Percentiles rank a stretch among this genome's conserved stretches.
phyloP scores from a whole-genome alignment of 1,284 basidiomycete genomes.

The Inonotus hispidus region DNA sequence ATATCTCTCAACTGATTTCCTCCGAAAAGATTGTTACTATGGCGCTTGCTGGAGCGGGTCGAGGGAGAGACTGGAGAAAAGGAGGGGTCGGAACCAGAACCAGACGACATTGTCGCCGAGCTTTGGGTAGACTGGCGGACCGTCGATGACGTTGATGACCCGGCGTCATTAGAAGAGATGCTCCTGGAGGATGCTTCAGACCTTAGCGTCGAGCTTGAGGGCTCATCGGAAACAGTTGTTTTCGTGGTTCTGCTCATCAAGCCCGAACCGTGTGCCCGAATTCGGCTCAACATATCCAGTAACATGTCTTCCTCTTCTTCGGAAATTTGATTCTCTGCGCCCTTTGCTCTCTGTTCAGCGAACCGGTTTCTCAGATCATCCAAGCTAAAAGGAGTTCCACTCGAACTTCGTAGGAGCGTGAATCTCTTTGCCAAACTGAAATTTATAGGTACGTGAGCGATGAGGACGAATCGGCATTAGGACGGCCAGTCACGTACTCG shows the following conservation, averaged over 20 bases:
- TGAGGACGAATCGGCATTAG: slow-evolving; percentile 14
- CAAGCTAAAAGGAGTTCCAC: slow-evolving; percentile 57
- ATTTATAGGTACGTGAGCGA: slow-evolving; percentile 22
- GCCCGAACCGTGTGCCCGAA: slow-evolving; percentile 39
- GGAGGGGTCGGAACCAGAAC: slow-evolving; percentile 6
- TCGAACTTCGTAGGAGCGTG: slow-evolving; percentile 62
- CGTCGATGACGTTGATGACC: slow-evolving; percentile 11
- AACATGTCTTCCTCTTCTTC: slow-evolving; percentile 82
- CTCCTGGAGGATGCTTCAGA: slow-evolving; percentile 9
- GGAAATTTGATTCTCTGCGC: slow-evolving; percentile 58
- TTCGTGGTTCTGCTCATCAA: background rate
- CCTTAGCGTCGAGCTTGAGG: background rate
- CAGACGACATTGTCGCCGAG: slow-evolving; percentile 13
- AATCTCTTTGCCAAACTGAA: slow-evolving; percentile 72
- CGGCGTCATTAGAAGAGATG: slow-evolving; percentile 5
- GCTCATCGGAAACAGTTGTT: background rate
- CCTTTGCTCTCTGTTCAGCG: slow-evolving; percentile 68
- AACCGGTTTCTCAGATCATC: slow-evolving; percentile 60
- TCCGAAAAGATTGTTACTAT: slow-evolving; percentile 79
- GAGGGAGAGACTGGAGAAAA: slow-evolving; percentile 12
- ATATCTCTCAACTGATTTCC: slow-evolving; percentile 73
- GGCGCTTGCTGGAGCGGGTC: slow-evolving; percentile 50
- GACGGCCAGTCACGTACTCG: slow-evolving; percentile 49
- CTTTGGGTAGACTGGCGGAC: slow-evolving; percentile 16
- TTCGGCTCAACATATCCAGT: slow-evolving; percentile 59